Base-by-base conservation (phyloP, 2,329 filamentous ascomycete genomes). In the Fusarium tuaranense region DNA sequence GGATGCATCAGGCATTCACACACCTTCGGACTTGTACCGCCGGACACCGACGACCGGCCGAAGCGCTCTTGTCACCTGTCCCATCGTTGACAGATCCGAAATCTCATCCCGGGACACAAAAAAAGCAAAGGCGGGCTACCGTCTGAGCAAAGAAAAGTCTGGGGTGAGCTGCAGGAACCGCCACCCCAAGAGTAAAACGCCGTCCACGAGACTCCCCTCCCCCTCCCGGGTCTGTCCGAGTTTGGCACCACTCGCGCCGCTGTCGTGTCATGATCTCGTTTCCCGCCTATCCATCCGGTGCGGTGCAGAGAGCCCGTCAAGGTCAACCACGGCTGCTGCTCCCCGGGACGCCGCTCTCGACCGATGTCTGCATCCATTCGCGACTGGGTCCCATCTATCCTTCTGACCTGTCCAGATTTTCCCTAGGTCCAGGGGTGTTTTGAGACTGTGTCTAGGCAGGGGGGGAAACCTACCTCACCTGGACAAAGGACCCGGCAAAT, bases 81-180 rank as follows among this genome's bases (percentile, higher is more conserved):
- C 32, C 32, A 12, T 34, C 48, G 27, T 32, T 63, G 55, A 65
- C 68, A 78, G 72, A 73, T 70, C 65, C 68, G 48, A 51, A 73
- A 75, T 70, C 67, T 68, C 63, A 12, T 60, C n/a, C 46, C 48
- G 58, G 14, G 32, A 34, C 32, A 20, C 32, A 32, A 39, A 58
- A 60, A 51, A 51, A 38, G 62, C 34, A 41, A 44, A 61, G 64
- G 27, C 32, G 12, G 32, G 32, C 32, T 13, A 12, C 32, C 32
- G 10, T 34, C 32, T 34, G 32, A 34, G 32, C 32, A 34, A 34
- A 12, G 63, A 44, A 65, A 63, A 59, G 76, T 70, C 72, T 68
- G 62, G 66, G 69, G 69, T 69, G 63, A 72, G 72, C 77, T 78
- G 77, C 77, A 78, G 77, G 76, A 77, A 79, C 75, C 68, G 72